Base-by-base conservation (phyloP, 352 stramenopile genomes). In the Globisporangium perplexum region DNA sequence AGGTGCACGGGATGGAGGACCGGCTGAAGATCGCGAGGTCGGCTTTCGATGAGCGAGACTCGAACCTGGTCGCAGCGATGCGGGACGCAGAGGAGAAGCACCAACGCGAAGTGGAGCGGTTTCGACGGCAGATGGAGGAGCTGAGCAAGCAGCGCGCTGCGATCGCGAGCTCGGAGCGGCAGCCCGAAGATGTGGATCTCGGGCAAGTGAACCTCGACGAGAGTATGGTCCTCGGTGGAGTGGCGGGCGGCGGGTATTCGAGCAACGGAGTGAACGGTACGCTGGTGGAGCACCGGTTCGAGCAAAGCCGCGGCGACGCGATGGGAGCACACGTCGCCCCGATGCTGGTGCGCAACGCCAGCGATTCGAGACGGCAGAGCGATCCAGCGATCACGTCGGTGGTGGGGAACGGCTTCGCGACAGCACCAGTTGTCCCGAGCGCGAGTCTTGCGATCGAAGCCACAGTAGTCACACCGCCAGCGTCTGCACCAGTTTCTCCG, bases 41-140 rank as follows among this genome's bases (percentile, higher is more conserved):
- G 30, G 67, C 73, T 18, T 88, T 83, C 49, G 71, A 90, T 39
- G 80, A 90, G 48, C 65, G 65, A n/a, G 78, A 90, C 55, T 83
- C 75, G 12, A 89, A 69, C 24, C 58, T 90, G 18, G 82, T 89
- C 26, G 77, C 74, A 15, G 79, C 73, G 20, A 90, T 92, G 41
- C 76, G 79, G 43, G 88, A 66, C 41, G 80, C 90, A 62, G 77
- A 91, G 51, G 80, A 91, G 43, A 90, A 91, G 41, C 83, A 93
- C 45, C 69, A 91, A 56, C 78, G 78, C 39, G 83, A 93, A 66
- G 83, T 93, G 42, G 80, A 91, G 60, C 77, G 77, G 0, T 90
- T 90, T 36, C 71, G 78, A 22, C 81, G 83, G 56, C 88, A 90
- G 50, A 90, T 93, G 77, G 75, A 91, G 51, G 77, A 93, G 48